A percentile compares a stretch with the other conserved stretches of the same genome.
These are phyloP conservation scores for Narthecium ossifragum DNA, from an alignment of 106 monocot species.

Conservation along the genomic window DNA sequence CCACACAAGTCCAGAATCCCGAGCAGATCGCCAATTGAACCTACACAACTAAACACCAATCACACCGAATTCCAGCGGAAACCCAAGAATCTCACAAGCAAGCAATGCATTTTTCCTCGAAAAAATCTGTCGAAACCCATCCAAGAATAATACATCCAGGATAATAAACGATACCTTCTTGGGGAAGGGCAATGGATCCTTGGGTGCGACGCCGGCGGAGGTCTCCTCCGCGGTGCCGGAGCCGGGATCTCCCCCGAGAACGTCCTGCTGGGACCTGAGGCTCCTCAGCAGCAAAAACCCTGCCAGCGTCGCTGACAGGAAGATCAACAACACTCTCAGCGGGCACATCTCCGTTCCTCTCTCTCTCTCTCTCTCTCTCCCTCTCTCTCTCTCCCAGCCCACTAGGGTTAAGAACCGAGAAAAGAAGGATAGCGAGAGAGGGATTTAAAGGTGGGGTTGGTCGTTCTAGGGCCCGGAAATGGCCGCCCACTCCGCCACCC, in stretches of 20 bases:
- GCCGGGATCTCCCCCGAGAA: background rate
- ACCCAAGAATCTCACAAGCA: background rate
- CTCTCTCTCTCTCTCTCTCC: background rate
- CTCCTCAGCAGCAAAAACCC: slow-evolving; percentile 65
- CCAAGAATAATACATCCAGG: background rate
- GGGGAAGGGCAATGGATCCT: slow-evolving; percentile 18
- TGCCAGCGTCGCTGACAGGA: slow-evolving; percentile 80
- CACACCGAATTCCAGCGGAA: background rate
- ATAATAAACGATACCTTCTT: slow-evolving; percentile 16
- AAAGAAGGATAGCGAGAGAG: background rate
- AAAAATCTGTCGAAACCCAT: background rate
- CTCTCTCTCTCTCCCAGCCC: no score
- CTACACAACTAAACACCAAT: slow-evolving; percentile 11
- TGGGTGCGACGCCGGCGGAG: background rate
- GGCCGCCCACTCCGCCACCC: no score
- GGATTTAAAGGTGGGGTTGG: background rate
- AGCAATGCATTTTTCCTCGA: background rate
- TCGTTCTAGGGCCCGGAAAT: background rate
- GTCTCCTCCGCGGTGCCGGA: slow-evolving; percentile 5
- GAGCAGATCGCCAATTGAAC: slow-evolving; percentile 32
- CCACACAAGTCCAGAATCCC: slow-evolving; percentile 79
- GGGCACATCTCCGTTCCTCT: slow-evolving; percentile 52
- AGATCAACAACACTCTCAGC: slow-evolving; percentile 75
- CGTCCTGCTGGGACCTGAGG: slow-evolving; percentile 29
- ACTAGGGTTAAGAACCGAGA: no score